Conservation (phyloP, 805 yeast species). For the Lachancea mirantina region DNA sequence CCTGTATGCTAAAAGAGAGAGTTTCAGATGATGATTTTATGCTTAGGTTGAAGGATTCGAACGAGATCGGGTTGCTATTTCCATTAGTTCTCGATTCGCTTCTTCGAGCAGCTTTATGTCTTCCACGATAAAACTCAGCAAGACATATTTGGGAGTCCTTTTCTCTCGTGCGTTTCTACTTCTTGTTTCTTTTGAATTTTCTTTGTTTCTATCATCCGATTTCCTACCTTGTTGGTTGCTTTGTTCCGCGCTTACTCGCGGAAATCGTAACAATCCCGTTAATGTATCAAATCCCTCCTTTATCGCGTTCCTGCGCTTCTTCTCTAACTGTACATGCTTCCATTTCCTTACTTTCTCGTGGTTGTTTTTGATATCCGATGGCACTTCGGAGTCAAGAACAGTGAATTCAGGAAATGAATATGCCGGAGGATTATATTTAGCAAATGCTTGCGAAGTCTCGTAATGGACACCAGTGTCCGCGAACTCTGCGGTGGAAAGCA, state of each 20-base stretch:
- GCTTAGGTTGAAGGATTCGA: no score
- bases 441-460: background rate
- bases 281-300: slow-evolving; percentile 26
- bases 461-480: no score
- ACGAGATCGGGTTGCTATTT: no score
- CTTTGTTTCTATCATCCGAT: background rate
- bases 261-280: slow-evolving; percentile 18
- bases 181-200: slow-evolving; percentile 4
- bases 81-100: slow-evolving; percentile 29
- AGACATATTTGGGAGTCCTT: slow-evolving; percentile 29
- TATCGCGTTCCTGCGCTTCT: slow-evolving; percentile 25
- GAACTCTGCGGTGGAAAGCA: no score
- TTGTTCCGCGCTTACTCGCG: slow-evolving; percentile 9
- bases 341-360: slow-evolving; percentile 22
- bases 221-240: background rate
- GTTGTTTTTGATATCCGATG: slow-evolving; percentile 16
- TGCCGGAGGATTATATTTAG: slow-evolving; percentile 4
- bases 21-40: no score
- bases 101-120: slow-evolving; percentile 23
- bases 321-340: slow-evolving; percentile 31
- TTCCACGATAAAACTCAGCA: slow-evolving; percentile 25
- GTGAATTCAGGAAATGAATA: slow-evolving; percentile 21
- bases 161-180: slow-evolving; percentile 12
- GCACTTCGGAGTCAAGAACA: slow-evolving; percentile 19
- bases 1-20: no score